These are phyloP conservation scores for Lentinula guzmanii DNA, from an alignment of 768 basidiomycete genomes.

Conservation along the genomic window DNA sequence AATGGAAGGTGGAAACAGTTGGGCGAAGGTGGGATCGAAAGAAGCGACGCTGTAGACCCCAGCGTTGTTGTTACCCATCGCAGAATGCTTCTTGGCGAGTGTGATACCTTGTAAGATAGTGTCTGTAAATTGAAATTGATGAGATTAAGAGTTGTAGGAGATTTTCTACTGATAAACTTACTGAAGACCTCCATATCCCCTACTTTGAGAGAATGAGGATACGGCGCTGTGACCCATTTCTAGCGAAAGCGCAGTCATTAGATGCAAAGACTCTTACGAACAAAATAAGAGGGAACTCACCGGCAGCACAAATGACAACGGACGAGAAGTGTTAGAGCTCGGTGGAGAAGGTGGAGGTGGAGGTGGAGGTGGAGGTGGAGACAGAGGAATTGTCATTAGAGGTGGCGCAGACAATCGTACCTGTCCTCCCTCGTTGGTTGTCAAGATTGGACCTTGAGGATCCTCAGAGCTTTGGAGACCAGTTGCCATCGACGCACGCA, in stretches of 20 bases:
- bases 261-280: neutral
- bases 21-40: neutral
- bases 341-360: neutral
- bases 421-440: neutral
- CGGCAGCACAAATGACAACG: neutral
- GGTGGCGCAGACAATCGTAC: neutral
- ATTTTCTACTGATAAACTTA: neutral
- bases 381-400: neutral
- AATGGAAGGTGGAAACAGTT: neutral
- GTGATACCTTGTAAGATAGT: neutral
- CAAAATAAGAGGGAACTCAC: neutral
- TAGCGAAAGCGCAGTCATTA: neutral
- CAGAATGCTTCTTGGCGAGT: neutral
- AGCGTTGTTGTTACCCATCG: constrained; percentile 3
- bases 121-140: neutral
- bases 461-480: neutral
- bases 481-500: neutral
- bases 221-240: neutral
- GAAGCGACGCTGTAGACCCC: constrained; percentile 1
- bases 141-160: neutral
- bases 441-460: neutral
- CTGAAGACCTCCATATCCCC: neutral
- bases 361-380: neutral
- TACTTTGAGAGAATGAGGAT: neutral
- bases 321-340: neutral